Conservation (phyloP, 208 protist species). For the Acanthamoeba rhysodes region DNA sequence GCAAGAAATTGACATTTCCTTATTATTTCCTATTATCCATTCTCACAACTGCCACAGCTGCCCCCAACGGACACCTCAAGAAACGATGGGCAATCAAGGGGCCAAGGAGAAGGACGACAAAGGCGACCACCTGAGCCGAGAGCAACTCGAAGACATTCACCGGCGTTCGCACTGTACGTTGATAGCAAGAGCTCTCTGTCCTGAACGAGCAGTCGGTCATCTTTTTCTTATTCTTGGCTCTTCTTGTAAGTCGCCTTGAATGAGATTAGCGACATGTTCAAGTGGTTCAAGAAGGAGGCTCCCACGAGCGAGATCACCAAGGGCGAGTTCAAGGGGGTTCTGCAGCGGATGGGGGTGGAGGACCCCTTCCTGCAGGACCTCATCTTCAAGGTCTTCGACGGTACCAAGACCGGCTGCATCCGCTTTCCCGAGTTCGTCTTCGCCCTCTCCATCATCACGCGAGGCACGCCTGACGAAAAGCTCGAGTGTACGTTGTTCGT, state of each 20-base stretch:
- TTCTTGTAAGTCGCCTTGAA: constrained; percentile 54
- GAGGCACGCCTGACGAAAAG: constrained; percentile 86
- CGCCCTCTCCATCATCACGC: constrained; percentile 84
- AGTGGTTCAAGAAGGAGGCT: constrained; percentile 84
- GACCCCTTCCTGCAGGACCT: constrained; percentile 73
- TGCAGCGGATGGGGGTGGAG: constrained; percentile 78
- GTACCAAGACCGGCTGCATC: constrained; percentile 84
- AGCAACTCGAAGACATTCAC: neutral
- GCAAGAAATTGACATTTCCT: no score
- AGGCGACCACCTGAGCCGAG: neutral
- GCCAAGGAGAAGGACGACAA: neutral
- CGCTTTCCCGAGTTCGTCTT: constrained; percentile 86
- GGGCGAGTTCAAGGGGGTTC: constrained; percentile 82
- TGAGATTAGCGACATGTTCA: constrained; percentile 85
- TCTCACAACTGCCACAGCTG: no score
- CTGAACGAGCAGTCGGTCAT: no score
- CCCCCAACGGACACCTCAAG: neutral
- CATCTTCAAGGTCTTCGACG: constrained; percentile 87
- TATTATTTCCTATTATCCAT: no score
- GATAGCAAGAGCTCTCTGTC: no score
- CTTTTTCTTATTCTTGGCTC: no score
- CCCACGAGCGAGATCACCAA: constrained; percentile 79
- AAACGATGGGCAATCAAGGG: constrained; percentile 37
- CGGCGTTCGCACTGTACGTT: neutral
- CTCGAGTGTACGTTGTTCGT: constrained; percentile 82